Percentiles rank a stretch among this genome's conserved stretches.
Conservation (phyloP, 306 rosid genomes). For the Cucumis cinereus region DNA sequence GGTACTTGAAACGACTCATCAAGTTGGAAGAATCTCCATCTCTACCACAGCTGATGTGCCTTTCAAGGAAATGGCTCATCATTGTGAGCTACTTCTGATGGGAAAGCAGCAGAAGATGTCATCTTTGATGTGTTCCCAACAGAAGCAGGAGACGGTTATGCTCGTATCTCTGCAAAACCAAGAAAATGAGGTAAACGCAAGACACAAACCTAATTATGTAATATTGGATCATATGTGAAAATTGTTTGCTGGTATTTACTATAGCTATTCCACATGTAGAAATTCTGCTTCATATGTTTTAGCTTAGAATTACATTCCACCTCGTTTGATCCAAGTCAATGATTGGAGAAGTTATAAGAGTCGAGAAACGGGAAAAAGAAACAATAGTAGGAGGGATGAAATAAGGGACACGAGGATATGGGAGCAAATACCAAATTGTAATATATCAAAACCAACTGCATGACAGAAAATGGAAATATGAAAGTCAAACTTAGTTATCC, state of each 20-base stretch:
- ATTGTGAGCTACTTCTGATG: conserved; percentile 62
- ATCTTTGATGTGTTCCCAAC: conserved; percentile 40
- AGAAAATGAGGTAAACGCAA: conserved; percentile 19
- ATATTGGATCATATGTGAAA: neutral
- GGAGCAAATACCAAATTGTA: neutral
- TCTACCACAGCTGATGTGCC: conserved; percentile 38
- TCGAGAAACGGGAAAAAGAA: neutral
- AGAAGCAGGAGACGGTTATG: conserved; percentile 23
- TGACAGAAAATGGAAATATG: neutral
- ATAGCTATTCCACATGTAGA: neutral
- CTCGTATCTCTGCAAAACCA: conserved; percentile 18
- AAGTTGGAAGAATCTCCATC: conserved; percentile 49
- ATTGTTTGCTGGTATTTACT: neutral
- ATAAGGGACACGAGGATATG: neutral
- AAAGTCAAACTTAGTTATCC: neutral
- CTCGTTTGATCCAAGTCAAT: neutral
- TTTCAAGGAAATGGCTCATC: conserved; percentile 67
- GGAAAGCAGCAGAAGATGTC: conserved; percentile 78
- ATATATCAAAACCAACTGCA: neutral
- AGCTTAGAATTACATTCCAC: neutral
- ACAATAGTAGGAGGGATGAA: neutral
- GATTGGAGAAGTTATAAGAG: neutral
- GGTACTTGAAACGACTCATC: conserved; percentile 63
- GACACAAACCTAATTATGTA: neutral
- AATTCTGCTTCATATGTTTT: neutral